Evolutionary conservation across 2,329 filamentous ascomycete genomes (phyloP).

Genomic region (Torrubiella hemipterigena): DNA sequence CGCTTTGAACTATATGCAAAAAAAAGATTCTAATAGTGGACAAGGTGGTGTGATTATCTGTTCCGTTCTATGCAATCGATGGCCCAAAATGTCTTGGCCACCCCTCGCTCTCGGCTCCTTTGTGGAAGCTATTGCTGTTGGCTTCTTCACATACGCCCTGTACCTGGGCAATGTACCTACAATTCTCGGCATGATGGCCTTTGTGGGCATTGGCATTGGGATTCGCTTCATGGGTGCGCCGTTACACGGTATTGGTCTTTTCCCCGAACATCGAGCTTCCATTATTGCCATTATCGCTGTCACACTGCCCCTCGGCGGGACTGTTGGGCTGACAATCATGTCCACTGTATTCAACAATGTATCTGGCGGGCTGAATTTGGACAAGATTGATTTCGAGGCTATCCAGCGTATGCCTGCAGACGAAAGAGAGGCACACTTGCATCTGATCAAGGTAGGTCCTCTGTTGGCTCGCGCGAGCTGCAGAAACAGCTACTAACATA

Average conservation of each 20-base stretch:
- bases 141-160: slow-evolving; percentile 44
- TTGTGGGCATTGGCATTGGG: slow-evolving; percentile 51
- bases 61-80: slow-evolving; percentile 46
- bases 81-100: slow-evolving; percentile 49
- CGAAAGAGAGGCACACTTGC: slow-evolving; percentile 8
- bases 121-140: slow-evolving; percentile 45
- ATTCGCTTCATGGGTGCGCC: slow-evolving; percentile 53
- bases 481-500: too few relatives aligned
- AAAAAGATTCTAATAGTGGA: slow-evolving; percentile 5
- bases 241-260: slow-evolving; percentile 51
- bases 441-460: slow-evolving; percentile 15
- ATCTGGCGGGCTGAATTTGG: slow-evolving; percentile 15
- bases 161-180: slow-evolving; percentile 31
- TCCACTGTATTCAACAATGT: slow-evolving; percentile 55
- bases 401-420: slow-evolving; percentile 9
- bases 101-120: slow-evolving; percentile 44
- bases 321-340: slow-evolving; percentile 55
- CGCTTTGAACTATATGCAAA: neutral
- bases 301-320: slow-evolving; percentile 50
- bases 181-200: slow-evolving; percentile 54
- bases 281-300: slow-evolving; percentile 50
- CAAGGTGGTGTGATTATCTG: slow-evolving; percentile 42
- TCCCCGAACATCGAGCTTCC: slow-evolving; percentile 42
- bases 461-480: too few relatives aligned
- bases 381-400: slow-evolving; percentile 12